Conservation (phyloP, 495 filamentous ascomycete genomes). For the Aspergillus kassunensis region DNA sequence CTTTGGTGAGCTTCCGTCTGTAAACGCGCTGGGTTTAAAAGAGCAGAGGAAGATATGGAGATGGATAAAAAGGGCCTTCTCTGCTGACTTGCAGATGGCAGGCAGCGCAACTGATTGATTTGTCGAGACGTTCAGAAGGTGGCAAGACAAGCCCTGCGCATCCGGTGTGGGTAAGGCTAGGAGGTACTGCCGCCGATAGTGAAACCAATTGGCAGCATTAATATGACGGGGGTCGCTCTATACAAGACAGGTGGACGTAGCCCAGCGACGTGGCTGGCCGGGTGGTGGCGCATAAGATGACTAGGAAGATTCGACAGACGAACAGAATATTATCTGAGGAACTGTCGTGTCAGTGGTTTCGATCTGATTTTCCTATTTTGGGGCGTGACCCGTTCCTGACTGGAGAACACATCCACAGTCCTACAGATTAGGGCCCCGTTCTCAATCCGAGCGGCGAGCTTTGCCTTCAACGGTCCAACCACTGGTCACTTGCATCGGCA, state of each 20-base stretch:
- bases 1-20: background rate
- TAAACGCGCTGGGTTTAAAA: slow-evolving; percentile 4
- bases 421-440: background rate
- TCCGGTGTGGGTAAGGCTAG: slow-evolving; percentile 11
- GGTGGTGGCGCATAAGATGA: background rate
- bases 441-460: background rate
- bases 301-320: no score
- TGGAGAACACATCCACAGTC: slow-evolving; percentile 7
- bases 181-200: slow-evolving; percentile 4
- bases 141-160: slow-evolving; percentile 10
- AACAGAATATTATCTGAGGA: no score
- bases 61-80: slow-evolving; percentile 2
- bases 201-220: slow-evolving; percentile 3
- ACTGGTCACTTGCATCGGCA: slow-evolving; percentile 2
- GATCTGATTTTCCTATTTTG: background rate
- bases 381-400: slow-evolving; percentile 2
- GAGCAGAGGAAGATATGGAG: slow-evolving; percentile 10
- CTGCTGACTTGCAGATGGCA: background rate
- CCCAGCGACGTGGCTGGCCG: slow-evolving; percentile 1
- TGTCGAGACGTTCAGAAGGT: background rate
- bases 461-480: slow-evolving; percentile 1
- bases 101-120: background rate
- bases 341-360: background rate
- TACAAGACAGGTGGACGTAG: background rate
- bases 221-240: background rate